phyloP scores from a whole-genome alignment of 108 stramenopile genomes.

The Chaetoceros tenuissimus region DNA sequence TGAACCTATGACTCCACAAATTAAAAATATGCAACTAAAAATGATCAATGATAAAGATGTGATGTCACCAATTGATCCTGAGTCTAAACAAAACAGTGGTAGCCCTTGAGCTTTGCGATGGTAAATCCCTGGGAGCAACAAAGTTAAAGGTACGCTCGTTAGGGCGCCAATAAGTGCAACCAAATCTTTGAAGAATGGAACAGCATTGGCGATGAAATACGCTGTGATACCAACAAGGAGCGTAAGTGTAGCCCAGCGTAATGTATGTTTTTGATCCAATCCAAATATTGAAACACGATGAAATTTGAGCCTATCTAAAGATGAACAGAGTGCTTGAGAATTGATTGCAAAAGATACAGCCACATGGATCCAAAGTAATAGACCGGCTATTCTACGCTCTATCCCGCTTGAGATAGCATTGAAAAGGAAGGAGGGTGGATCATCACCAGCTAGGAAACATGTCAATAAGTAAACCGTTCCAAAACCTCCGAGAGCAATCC shows the following conservation, averaged over 20 bases:
- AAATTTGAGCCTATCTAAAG: slow-evolving; percentile 48
- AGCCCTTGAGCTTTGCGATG: slow-evolving; percentile 29
- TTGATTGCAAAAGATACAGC: slow-evolving; percentile 73
- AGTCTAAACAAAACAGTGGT: slow-evolving; percentile 17
- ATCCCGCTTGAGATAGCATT: slow-evolving; percentile 39
- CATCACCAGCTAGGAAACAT: slow-evolving; percentile 39
- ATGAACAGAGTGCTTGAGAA: slow-evolving; percentile 63
- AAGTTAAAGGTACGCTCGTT: slow-evolving; percentile 53
- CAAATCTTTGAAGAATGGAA: slow-evolving; percentile 70
- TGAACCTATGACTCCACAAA: slow-evolving; percentile 44
- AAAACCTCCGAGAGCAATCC: slow-evolving; percentile 31
- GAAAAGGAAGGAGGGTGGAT: slow-evolving; percentile 64
- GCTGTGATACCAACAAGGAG: slow-evolving; percentile 26
- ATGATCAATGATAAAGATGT: slow-evolving; percentile 27
- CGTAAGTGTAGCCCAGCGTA: slow-evolving; percentile 52
- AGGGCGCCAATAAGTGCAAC: slow-evolving; percentile 63
- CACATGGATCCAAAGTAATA: slow-evolving; percentile 62
- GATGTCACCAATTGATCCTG: slow-evolving; percentile 6
- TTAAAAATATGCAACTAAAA: slow-evolving; percentile 43
- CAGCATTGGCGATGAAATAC: slow-evolving; percentile 47
- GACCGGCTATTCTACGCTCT: slow-evolving; percentile 43
- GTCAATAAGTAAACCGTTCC: slow-evolving; percentile 41
- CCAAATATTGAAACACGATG: slow-evolving; percentile 10
- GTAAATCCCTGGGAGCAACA: slow-evolving; percentile 53
- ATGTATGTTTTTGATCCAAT: slow-evolving; percentile 9